Evolutionary conservation across 1,139 yeast genomes (phyloP).

Genomic region (Blastobotrys illinoisensis): DNA sequence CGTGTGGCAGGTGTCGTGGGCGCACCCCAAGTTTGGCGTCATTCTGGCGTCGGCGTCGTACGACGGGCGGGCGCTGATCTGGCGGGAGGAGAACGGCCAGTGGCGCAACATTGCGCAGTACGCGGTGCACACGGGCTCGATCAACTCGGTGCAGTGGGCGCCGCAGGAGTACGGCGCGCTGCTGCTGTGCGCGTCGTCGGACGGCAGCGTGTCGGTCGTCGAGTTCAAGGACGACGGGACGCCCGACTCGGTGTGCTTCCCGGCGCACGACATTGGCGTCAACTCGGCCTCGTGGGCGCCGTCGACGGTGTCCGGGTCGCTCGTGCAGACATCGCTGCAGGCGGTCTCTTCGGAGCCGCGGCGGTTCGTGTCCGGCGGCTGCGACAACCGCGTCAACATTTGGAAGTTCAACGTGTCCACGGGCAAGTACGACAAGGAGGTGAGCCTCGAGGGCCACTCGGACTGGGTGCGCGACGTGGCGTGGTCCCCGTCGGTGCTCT

Average conservation of each 20-base stretch:
- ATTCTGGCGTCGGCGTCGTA: conserved; percentile 92
- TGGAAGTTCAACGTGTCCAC: conserved; percentile 67
- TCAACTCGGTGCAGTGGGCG: conserved; percentile 93
- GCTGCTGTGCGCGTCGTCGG: conserved; percentile 85
- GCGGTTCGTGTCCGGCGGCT: conserved; percentile 90
- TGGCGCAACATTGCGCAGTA: conserved; percentile 91
- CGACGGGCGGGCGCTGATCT: conserved; percentile 88
- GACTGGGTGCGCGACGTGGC: conserved; percentile 99
- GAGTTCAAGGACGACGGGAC: conserved; percentile 91
- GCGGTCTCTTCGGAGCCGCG: conserved; percentile 23
- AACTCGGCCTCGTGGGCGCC: conserved; percentile 98
- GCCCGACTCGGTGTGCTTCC: conserved; percentile 55
- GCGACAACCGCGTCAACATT: conserved; percentile 86
- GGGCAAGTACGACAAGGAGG: conserved; percentile 65
- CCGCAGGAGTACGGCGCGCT: conserved; percentile 96
- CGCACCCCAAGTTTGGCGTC: conserved; percentile 96
- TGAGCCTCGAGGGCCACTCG: conserved; percentile 77
- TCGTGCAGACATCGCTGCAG: conserved; percentile 23
- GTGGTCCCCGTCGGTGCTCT: conserved; percentile 90
- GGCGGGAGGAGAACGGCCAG: conserved; percentile 89
- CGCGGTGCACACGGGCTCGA: conserved; percentile 86
- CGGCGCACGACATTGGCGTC: conserved; percentile 90
- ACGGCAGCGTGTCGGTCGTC: conserved; percentile 84
- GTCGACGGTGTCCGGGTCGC: conserved; percentile 37
- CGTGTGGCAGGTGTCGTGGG: conserved; percentile 99